These are phyloP conservation scores for Arthroderma uncinatum DNA, from an alignment of 2,329 filamentous ascomycete genomes.

Conservation along the genomic window DNA sequence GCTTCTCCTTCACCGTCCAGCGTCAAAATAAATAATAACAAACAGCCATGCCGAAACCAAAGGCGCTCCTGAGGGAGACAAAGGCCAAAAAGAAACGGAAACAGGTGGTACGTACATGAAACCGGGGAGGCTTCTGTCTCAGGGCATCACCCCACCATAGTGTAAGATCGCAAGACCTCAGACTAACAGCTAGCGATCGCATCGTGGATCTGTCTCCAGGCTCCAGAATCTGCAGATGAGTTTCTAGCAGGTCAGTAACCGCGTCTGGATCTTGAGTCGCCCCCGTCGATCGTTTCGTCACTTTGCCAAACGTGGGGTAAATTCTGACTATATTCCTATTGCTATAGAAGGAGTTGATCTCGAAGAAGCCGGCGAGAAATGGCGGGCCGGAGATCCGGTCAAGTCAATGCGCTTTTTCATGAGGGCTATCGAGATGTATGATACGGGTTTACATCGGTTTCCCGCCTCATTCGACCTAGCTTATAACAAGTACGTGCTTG, in stretches of 20 bases:
- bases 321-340: not conserved
- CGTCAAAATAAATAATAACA: not conserved
- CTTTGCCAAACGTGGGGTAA: not conserved
- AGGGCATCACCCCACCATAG: not conserved
- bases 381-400: constrained; percentile 57
- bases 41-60: constrained; percentile 31
- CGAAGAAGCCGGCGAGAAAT: constrained; percentile 64
- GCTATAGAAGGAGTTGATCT: constrained; percentile 52
- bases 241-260: constrained; percentile 46
- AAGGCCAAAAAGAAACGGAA: constrained; percentile 34
- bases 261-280: not conserved
- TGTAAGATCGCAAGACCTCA: not conserved
- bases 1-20: not conserved
- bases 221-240: constrained; percentile 53
- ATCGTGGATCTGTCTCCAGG: constrained; percentile 4
- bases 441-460: constrained; percentile 50
- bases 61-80: constrained; percentile 32
- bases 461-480: constrained; percentile 57
- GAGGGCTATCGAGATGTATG: constrained; percentile 55
- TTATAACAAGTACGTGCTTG: constrained; percentile 54
- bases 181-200: constrained; percentile 6
- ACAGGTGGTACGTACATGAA: constrained; percentile 25
- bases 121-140: too few species aligned
- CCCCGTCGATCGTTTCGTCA: not conserved
- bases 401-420: constrained; percentile 51